phyloP scores from a whole-genome alignment of 2,329 filamentous ascomycete genomes.

The Aspergillus sojae region DNA sequence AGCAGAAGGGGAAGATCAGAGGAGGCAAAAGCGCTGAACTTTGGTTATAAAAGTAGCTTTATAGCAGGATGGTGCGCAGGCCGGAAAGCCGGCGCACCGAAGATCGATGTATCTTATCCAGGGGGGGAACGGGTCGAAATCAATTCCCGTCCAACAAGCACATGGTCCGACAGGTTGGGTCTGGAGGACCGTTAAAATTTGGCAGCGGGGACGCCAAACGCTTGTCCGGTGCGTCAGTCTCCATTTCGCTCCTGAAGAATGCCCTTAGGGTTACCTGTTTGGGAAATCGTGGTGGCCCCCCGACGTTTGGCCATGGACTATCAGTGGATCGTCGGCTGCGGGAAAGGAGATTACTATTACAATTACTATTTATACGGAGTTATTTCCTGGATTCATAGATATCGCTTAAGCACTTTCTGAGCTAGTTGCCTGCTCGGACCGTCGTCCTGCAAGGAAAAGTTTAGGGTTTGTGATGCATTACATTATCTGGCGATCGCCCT shows the following conservation, averaged over 20 bases:
- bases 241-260: neutral
- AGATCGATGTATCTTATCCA: neutral
- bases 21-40: neutral
- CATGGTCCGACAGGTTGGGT: neutral
- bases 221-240: neutral
- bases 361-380: neutral
- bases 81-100: neutral
- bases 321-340: neutral
- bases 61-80: neutral
- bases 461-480: neutral
- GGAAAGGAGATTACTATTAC: neutral
- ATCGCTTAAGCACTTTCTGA: neutral
- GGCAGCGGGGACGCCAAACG: neutral
- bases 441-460: too few relatives aligned
- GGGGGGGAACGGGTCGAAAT: neutral
- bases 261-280: neutral
- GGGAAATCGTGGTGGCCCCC: neutral
- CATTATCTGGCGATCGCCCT: neutral
- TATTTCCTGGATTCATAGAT: too few relatives aligned
- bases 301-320: neutral
- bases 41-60: neutral
- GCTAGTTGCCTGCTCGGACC: neutral
- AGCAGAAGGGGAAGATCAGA: neutral
- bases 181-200: neutral
- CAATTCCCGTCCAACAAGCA: neutral